Conservation (phyloP, 1,139 yeast genomes). For the Hanseniaspora sp. region DNA sequence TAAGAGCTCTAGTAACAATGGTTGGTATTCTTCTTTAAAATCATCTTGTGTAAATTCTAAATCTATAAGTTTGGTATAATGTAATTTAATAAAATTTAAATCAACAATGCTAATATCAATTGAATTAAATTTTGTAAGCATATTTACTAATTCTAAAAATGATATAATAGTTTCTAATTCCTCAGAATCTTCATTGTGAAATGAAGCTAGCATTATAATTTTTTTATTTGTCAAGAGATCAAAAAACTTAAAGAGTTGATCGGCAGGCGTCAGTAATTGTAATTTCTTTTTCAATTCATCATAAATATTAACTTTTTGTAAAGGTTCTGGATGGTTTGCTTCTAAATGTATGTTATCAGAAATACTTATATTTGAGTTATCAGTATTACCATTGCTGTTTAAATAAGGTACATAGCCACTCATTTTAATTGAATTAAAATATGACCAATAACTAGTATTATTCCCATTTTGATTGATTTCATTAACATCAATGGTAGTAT, state of each 20-base stretch:
- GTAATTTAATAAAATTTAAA: background rate
- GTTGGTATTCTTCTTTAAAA: background rate
- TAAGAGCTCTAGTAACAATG: background rate
- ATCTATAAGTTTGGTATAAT: background rate
- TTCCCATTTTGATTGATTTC: background rate
- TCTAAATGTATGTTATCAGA: background rate
- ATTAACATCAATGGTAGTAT: background rate
- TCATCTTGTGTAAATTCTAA: background rate
- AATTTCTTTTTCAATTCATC: background rate
- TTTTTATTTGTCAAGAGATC: slow-evolving; percentile 1
- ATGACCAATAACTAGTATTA: background rate
- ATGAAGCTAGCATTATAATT: background rate
- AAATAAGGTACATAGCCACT: background rate
- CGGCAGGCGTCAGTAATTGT: background rate
- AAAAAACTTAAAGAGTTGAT: background rate
- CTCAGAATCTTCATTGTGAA: background rate
- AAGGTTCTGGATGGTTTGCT: background rate
- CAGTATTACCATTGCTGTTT: background rate
- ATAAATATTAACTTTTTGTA: background rate
- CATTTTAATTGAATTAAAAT: background rate
- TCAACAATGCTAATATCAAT: background rate
- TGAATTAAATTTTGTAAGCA: background rate
- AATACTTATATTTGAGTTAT: background rate
- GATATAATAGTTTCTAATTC: background rate
- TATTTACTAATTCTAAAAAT: background rate